Conservation (phyloP, 1,284 basidiomycete species). For the Wallemia ichthyophaga region DNA sequence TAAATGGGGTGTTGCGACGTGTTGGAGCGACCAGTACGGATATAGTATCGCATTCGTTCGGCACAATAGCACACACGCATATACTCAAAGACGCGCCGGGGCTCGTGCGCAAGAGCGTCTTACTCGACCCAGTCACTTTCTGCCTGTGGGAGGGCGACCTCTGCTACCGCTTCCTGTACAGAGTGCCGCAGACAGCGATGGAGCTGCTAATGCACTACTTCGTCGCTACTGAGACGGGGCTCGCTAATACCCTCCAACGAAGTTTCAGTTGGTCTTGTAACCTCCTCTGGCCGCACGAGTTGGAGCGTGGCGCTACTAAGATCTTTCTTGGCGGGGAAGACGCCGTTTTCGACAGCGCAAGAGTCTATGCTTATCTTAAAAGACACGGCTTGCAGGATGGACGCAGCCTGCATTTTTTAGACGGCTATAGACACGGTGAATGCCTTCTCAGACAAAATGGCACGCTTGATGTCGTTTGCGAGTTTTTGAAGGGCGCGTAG, state of each 20-base stretch:
- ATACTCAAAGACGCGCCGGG: slow-evolving; percentile 44
- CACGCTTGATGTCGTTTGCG: not conserved
- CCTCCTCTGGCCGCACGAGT: slow-evolving; percentile 4
- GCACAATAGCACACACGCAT: slow-evolving; percentile 50
- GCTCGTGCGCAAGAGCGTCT: slow-evolving; percentile 40
- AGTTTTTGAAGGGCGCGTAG: not conserved
- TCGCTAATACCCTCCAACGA: slow-evolving; percentile 51
- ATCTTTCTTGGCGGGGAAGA: slow-evolving; percentile 56
- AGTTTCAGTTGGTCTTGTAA: slow-evolving; percentile 25
- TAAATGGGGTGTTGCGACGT: slow-evolving; percentile 28
- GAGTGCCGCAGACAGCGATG: slow-evolving; percentile 25
- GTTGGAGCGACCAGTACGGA: slow-evolving; percentile 18
- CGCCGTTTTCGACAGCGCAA: slow-evolving; percentile 42
- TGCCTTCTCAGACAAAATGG: not conserved
- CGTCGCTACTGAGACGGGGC: slow-evolving; percentile 51
- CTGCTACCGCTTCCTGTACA: slow-evolving; percentile 62
- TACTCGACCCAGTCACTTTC: slow-evolving; percentile 54
- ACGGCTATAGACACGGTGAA: not conserved
- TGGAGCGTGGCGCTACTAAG: slow-evolving; percentile 20
- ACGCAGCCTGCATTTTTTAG: slow-evolving; percentile 2
- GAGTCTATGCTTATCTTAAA: slow-evolving; percentile 37
- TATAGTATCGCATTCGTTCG: slow-evolving; percentile 9
- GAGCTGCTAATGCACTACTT: slow-evolving; percentile 60
- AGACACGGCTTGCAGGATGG: slow-evolving; percentile 42
- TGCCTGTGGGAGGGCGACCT: slow-evolving; percentile 74